Conservation (phyloP, 225 moss, liverwort and hornwort genomes). For the Bryum argenteum region DNA sequence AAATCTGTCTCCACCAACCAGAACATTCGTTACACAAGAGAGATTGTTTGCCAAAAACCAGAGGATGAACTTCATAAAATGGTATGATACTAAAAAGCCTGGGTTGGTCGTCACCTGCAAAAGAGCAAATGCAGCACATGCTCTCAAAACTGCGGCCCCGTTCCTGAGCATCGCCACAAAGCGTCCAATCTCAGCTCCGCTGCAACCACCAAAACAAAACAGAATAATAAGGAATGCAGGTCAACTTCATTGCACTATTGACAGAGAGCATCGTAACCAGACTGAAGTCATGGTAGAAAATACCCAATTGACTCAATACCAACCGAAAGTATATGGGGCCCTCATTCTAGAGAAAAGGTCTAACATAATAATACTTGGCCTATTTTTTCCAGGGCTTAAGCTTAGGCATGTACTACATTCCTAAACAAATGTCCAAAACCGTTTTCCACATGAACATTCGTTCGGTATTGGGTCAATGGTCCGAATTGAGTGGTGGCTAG, state of each 20-base stretch:
- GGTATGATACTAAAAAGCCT: background rate
- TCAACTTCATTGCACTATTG: too few relatives aligned
- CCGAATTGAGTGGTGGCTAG: background rate
- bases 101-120: conserved; percentile 59
- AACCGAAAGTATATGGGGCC: too few relatives aligned
- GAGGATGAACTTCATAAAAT: background rate
- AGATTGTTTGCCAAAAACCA: background rate
- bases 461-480: too few relatives aligned
- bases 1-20: conserved; percentile 53
- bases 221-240: background rate
- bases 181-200: conserved; percentile 95
- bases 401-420: too few relatives aligned
- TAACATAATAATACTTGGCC: too few relatives aligned
- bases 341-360: too few relatives aligned
- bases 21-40: background rate
- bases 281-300: too few relatives aligned
- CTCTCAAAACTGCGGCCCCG: conserved; percentile 68
- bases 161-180: conserved; percentile 92
- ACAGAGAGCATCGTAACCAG: too few relatives aligned
- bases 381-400: too few relatives aligned
- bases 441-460: too few relatives aligned
- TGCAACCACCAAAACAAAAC: conserved; percentile 40
- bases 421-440: too few relatives aligned
- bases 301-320: too few relatives aligned
- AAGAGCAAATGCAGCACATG: conserved; percentile 94